Percentiles rank a stretch among this genome's conserved stretches.
Evolutionary conservation across 176 grass and related monocot genomes (phyloP).

Genomic region (Oryza glaberrima): DNA sequence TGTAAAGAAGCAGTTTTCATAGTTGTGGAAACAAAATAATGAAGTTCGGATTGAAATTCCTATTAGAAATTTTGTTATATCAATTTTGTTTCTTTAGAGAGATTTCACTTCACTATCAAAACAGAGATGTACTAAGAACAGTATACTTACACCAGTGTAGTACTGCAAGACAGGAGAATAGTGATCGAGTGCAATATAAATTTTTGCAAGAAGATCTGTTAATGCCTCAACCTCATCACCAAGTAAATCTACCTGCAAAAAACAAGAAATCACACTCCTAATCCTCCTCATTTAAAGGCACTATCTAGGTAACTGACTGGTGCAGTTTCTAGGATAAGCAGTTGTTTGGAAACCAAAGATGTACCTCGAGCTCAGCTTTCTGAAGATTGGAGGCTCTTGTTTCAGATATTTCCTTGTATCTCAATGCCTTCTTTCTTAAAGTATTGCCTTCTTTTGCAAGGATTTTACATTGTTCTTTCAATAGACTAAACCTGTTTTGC

Average conservation of each 20-base stretch:
- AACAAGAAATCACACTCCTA: neutral
- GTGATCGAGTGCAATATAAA: constrained; percentile 70
- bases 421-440: constrained; percentile 48
- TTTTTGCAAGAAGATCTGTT: constrained; percentile 69
- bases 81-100: neutral
- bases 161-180: constrained; percentile 78
- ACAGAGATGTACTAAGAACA: neutral
- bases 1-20: constrained; percentile 4
- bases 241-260: constrained; percentile 74
- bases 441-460: constrained; percentile 46
- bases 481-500: constrained; percentile 52
- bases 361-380: constrained; percentile 75
- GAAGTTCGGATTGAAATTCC: neutral
- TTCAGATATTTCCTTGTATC: constrained; percentile 72
- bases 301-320: neutral
- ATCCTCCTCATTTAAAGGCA: neutral
- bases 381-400: constrained; percentile 63
- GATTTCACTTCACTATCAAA: neutral
- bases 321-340: constrained; percentile 11
- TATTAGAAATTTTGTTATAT: neutral
- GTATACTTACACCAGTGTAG: constrained; percentile 60
- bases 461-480: constrained; percentile 58
- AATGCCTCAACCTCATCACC: constrained; percentile 79
- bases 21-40: constrained; percentile 11
- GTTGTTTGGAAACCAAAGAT: constrained; percentile 16